A percentile compares a stretch with the other conserved stretches of the same genome.
Evolutionary conservation across 805 yeast genomes (phyloP).

Genomic region (Myxozyma kluyveri): DNA sequence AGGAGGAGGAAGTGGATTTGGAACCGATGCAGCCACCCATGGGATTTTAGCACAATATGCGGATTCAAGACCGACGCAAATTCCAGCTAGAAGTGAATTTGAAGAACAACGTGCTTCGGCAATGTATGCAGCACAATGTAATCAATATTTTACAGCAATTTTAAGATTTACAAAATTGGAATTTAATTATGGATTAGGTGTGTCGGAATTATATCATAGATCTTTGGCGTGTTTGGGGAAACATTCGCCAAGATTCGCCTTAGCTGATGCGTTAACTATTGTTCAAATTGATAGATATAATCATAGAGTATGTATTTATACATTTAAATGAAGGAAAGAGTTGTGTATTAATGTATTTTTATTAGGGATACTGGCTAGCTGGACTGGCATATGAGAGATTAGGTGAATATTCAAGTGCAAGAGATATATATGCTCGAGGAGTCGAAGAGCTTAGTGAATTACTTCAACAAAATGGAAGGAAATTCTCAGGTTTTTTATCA

Average conservation of each 20-base stretch:
- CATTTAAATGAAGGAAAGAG: too few species aligned
- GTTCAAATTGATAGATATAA: conserved; percentile 5
- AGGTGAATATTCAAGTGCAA: neutral
- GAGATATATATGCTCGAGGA: conserved; percentile 11
- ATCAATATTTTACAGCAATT: conserved; percentile 18
- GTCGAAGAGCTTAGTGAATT: conserved; percentile 7
- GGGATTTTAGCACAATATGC: neutral
- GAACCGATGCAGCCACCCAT: neutral
- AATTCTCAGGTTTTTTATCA: conserved; percentile 11
- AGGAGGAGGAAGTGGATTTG: neutral
- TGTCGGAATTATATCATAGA: conserved; percentile 14
- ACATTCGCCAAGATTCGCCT: conserved; percentile 10
- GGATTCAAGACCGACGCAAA: neutral
- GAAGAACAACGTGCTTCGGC: conserved; percentile 17
- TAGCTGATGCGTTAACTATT: conserved; percentile 18
- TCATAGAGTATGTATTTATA: conserved; percentile 7
- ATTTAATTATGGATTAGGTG: conserved; percentile 16
- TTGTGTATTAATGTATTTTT: too few species aligned
- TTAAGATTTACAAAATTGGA: conserved; percentile 22
- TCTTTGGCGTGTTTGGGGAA: conserved; percentile 19
- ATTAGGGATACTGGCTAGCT: conserved; percentile 13
- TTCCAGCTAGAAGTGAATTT: neutral
- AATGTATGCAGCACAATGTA: conserved; percentile 19
- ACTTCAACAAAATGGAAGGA: conserved; percentile 1
- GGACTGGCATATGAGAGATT: conserved; percentile 15